These are phyloP conservation scores for Obba rivulosa DNA, from an alignment of 768 basidiomycete species.

Conservation along the genomic window DNA sequence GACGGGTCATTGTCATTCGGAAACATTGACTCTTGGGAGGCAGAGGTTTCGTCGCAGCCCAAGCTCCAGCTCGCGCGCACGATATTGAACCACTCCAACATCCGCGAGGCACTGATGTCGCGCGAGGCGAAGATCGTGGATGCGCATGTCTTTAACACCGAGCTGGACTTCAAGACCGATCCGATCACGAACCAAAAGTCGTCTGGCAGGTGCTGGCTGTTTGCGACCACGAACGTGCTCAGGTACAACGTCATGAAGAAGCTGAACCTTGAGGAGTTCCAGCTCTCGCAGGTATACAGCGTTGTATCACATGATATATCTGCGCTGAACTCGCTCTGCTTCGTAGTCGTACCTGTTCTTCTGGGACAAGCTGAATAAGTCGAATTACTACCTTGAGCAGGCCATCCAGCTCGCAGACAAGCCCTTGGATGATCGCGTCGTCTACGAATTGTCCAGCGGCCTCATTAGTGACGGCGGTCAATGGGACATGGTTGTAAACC, in stretches of 20 bases:
- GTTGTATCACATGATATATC: background rate
- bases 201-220: constrained; percentile 93
- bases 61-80: constrained; percentile 74
- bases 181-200: constrained; percentile 85
- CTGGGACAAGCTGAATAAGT: constrained; percentile 94
- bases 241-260: constrained; percentile 82
- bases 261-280: constrained; percentile 81
- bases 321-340: background rate
- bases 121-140: constrained; percentile 59
- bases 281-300: constrained; percentile 72
- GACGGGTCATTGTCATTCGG: constrained; percentile 57
- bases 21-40: constrained; percentile 68
- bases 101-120: constrained; percentile 56
- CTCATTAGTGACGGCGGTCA: constrained; percentile 92
- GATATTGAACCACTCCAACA: constrained; percentile 64
- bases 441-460: constrained; percentile 67
- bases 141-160: constrained; percentile 77
- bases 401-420: constrained; percentile 77
- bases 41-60: constrained; percentile 42
- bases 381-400: constrained; percentile 88
- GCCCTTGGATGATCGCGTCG: constrained; percentile 78
- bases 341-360: constrained; percentile 84
- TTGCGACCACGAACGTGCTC: constrained; percentile 85
- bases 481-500: constrained; percentile 85
- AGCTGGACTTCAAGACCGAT: constrained; percentile 73